These are phyloP conservation scores for Diaporthe aspalathi DNA, from an alignment of 2,329 filamentous ascomycete genomes.

Conservation along the genomic window DNA sequence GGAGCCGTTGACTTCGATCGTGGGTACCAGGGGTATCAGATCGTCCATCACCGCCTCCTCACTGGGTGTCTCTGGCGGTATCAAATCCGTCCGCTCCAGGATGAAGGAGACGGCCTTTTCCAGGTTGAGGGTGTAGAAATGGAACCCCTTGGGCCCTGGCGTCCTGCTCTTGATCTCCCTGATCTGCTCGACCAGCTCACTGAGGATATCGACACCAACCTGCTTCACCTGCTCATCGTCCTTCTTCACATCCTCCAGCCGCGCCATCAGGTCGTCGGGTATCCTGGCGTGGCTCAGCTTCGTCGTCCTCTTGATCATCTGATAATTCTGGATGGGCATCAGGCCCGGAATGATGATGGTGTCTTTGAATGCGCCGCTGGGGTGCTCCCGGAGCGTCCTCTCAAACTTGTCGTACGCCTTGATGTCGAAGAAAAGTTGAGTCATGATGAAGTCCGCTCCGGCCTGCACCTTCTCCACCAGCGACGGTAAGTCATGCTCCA, in stretches of 20 bases:
- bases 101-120: slow-evolving; percentile 97
- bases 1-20: slow-evolving; percentile 64
- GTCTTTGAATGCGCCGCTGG: slow-evolving; percentile 85
- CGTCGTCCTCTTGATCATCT: slow-evolving; percentile 92
- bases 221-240: slow-evolving; percentile 86
- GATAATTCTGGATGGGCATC: slow-evolving; percentile 98
- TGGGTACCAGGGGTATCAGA: slow-evolving; percentile 55
- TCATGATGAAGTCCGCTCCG: slow-evolving; percentile 98
- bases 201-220: slow-evolving; percentile 83
- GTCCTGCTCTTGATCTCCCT: slow-evolving; percentile 69
- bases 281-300: slow-evolving; percentile 93
- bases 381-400: slow-evolving; percentile 78
- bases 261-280: slow-evolving; percentile 75
- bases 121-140: slow-evolving; percentile 97
- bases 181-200: slow-evolving; percentile 84
- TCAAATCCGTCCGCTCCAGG: slow-evolving; percentile 85
- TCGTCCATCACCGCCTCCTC: slow-evolving; percentile 65
- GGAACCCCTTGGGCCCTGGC: slow-evolving; percentile 80
- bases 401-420: slow-evolving; percentile 87
- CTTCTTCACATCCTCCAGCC: slow-evolving; percentile 78
- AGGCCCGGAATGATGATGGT: slow-evolving; percentile 93
- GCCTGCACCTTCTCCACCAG: slow-evolving; percentile 91
- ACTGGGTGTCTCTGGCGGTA: slow-evolving; percentile 68
- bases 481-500: slow-evolving; percentile 87
- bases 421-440: slow-evolving; percentile 94